A percentile compares a stretch with the other conserved stretches of the same genome.
phyloP scores from a whole-genome alignment of 202 grass and related monocot species.

The Setaria viridis region DNA sequence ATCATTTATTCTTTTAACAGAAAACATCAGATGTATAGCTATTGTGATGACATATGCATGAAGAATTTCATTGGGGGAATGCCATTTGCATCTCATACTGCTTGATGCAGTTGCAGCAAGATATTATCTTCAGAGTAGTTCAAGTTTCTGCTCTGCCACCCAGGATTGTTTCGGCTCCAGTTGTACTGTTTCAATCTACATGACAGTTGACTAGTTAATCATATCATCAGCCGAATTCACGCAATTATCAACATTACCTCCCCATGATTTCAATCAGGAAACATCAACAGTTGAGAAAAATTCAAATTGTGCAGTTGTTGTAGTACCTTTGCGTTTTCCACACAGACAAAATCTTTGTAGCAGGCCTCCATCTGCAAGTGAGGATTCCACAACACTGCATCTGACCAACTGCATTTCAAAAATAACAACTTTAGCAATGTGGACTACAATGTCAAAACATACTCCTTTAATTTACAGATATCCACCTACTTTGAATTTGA shows the following conservation, averaged over 20 bases:
- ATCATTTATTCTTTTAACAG: constrained; percentile 37
- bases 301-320: background rate
- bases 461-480: background rate
- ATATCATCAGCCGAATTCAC: constrained; percentile 44
- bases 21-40: constrained; percentile 20
- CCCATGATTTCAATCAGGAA: constrained; percentile 18
- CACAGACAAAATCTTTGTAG: constrained; percentile 93
- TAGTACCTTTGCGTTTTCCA: constrained; percentile 88
- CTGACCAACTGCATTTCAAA: constrained; percentile 76
- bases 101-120: background rate
- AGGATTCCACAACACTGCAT: constrained; percentile 97
- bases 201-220: background rate
- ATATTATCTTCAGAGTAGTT: constrained; percentile 49
- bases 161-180: constrained; percentile 76
- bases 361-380: constrained; percentile 94
- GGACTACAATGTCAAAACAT: constrained; percentile 21
- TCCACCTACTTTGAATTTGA: constrained; percentile 73
- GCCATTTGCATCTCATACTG: constrained; percentile 32
- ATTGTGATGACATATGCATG: background rate
- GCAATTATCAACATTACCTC: background rate
- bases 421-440: constrained; percentile 31
- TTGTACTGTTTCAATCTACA: constrained; percentile 68
- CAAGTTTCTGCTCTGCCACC: constrained; percentile 75
- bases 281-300: constrained; percentile 9
- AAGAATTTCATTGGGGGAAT: background rate